Evolutionary conservation across 805 yeast genomes (phyloP), one percentile per base, ranked within the genome.

Genomic region (Suhomyces xylopsoci): DNA sequence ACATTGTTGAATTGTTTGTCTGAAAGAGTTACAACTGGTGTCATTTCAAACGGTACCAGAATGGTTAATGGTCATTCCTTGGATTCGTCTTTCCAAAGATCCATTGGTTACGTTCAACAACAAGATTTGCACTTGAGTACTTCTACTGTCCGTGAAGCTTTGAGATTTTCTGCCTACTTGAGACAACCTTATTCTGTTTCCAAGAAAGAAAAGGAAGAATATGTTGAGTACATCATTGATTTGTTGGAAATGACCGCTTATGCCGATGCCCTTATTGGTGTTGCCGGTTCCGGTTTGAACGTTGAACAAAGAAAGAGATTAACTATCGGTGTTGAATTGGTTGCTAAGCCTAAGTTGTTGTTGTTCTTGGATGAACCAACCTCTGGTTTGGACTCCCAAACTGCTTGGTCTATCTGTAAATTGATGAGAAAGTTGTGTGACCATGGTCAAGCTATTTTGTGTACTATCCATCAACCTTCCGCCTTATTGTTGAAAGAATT

Each of bases 381-480:
- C 36, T 73, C 78, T 26, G 78, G 78, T 54, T 70, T 71, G 55
- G 76, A 71, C 57, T 72, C 77, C 15, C 76, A 71, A 62, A 71
- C 77, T 55, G 76, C 77, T 36, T 72, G 76, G 76, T 69, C 76
- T 14, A 67, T 72, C 49, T 71, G 76, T 62, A 62, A 70, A 51
- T 68, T 71, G 62, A 64, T 72, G 63, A 66, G 76, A 58, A 71
- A 71, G 56, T 67, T 72, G 50, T 74, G 75, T 44, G 71, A 70
- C 56, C 70, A 69, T 51, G 76, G 76, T 25, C 77, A 71, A 55
- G 74, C 76, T 38, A 70, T 72, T 55, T 67, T 72, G 56, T 71
- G 76, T 49, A 88, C 96, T 25, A 88, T 88, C 59, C 94, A 88
- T 70, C 96, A 88, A 69, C 96, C 96, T 62, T 88, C 94, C 7